Evolutionary conservation across 2,329 filamentous ascomycete genomes (phyloP).

Genomic region (Trichoderma cornu-damae): DNA sequence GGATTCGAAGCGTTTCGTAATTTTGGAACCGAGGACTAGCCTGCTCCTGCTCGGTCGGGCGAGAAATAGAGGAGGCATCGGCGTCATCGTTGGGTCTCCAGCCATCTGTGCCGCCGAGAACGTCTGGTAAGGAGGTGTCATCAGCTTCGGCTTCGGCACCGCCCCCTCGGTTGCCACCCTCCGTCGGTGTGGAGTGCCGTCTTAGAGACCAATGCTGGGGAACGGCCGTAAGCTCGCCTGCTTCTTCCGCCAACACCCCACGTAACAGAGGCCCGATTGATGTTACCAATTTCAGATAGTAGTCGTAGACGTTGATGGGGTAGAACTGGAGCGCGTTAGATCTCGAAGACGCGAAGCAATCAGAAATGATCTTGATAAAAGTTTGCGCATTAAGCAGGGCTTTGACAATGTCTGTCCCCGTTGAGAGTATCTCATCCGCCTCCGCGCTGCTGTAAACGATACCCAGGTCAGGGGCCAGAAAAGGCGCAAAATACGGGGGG

Average conservation of each 20-base stretch:
- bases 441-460: conserved; percentile 31
- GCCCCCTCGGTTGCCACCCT: conserved; percentile 21
- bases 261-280: conserved; percentile 73
- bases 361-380: conserved; percentile 67
- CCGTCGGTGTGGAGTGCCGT: conserved; percentile 29
- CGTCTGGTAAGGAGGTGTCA: conserved; percentile 31
- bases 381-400: conserved; percentile 71
- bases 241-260: conserved; percentile 79
- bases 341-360: conserved; percentile 67
- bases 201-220: conserved; percentile 59
- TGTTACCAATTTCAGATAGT: conserved; percentile 69
- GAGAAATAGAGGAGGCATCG: conserved; percentile 24
- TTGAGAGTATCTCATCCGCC: conserved; percentile 41
- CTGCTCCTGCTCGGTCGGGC: conserved; percentile 41
- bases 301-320: conserved; percentile 76
- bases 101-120: conserved; percentile 27
- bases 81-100: conserved; percentile 26
- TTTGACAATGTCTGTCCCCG: conserved; percentile 74
- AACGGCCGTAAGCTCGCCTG: conserved; percentile 66
- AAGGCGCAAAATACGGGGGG: conserved; percentile 66
- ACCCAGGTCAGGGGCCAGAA: conserved; percentile 46
- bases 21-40: conserved; percentile 57
- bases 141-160: conserved; percentile 27
- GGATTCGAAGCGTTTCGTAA: conserved; percentile 66
- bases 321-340: conserved; percentile 62